A percentile compares a stretch with the other conserved stretches of the same genome.
Conservation (phyloP, 164 flowering plant genomes). For the Vitis labrusca region DNA sequence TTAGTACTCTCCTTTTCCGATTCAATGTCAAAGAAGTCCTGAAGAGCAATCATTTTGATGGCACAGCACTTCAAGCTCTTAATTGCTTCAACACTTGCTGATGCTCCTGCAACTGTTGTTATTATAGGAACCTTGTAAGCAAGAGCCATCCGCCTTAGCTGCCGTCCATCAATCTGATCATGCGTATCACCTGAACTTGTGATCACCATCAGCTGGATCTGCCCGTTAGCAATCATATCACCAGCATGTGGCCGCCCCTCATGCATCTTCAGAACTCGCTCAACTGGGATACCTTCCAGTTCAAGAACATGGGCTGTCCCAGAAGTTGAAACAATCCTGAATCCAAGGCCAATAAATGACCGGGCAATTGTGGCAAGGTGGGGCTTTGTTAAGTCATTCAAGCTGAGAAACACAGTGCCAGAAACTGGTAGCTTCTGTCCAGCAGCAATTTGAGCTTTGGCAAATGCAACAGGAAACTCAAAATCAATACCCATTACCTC, state of each 20-base stretch:
- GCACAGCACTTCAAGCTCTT: slow-evolving; percentile 64
- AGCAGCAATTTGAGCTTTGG: slow-evolving; percentile 91
- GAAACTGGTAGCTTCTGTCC: slow-evolving; percentile 86
- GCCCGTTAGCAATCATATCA: slow-evolving; percentile 83
- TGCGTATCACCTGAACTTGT: slow-evolving; percentile 90
- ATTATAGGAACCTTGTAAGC: slow-evolving; percentile 83
- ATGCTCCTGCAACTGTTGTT: slow-evolving; percentile 86
- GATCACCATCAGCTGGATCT: slow-evolving; percentile 87
- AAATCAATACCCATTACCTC: slow-evolving; percentile 93
- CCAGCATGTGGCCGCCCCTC: slow-evolving; percentile 95
- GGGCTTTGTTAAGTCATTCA: slow-evolving; percentile 79
- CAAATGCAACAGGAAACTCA: slow-evolving; percentile 72
- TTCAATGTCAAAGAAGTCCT: slow-evolving; percentile 63
- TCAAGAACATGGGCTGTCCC: slow-evolving; percentile 85
- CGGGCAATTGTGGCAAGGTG: slow-evolving; percentile 68
- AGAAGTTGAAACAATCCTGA: slow-evolving; percentile 67
- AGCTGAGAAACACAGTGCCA: slow-evolving; percentile 82
- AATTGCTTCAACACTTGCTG: slow-evolving; percentile 81
- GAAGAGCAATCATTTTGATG: slow-evolving; percentile 73
- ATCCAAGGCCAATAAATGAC: slow-evolving; percentile 67
- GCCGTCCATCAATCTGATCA: slow-evolving; percentile 80
- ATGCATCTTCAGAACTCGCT: slow-evolving; percentile 83
- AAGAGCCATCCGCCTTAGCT: slow-evolving; percentile 88
- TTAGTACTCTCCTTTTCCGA: slow-evolving; percentile 13
- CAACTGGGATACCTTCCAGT: slow-evolving; percentile 67